phyloP scores from a whole-genome alignment of 495 filamentous ascomycete species.

The Neurospora sp. region DNA sequence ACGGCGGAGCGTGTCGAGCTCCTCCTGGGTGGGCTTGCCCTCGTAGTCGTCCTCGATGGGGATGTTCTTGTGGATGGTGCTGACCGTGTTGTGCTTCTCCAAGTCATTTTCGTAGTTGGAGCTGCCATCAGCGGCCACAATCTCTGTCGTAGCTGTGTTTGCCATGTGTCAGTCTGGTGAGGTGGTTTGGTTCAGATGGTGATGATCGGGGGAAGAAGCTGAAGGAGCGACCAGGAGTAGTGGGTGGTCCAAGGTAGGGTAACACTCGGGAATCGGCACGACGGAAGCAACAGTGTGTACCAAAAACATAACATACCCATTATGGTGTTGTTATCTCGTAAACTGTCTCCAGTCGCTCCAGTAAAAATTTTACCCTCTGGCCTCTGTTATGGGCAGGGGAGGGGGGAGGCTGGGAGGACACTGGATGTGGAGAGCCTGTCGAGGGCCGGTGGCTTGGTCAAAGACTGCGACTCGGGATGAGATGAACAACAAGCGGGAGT shows the following conservation, averaged over 20 bases:
- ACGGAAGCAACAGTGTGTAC: background rate
- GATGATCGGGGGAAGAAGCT: background rate
- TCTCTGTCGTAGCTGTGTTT: background rate
- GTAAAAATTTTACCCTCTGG: background rate
- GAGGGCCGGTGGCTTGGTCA: background rate
- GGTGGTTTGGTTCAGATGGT: background rate
- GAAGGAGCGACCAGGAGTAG: background rate
- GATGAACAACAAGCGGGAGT: background rate
- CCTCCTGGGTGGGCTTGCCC: slow-evolving; percentile 47
- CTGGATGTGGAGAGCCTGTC: background rate
- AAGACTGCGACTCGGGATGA: background rate
- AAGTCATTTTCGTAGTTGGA: background rate
- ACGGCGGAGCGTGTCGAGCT: slow-evolving; percentile 43
- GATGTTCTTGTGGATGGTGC: slow-evolving; percentile 15
- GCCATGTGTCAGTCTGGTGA: background rate
- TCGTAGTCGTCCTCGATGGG: slow-evolving; percentile 32
- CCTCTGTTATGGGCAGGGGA: background rate
- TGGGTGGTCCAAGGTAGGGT: background rate
- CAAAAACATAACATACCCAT: background rate
- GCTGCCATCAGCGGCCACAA: background rate
- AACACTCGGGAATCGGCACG: background rate
- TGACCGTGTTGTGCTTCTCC: slow-evolving; percentile 11
- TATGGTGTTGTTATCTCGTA: background rate
- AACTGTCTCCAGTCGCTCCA: background rate
- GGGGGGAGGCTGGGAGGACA: background rate